phyloP scores from a whole-genome alignment of 1,284 basidiomycete genomes.

The Boletus smithii region DNA sequence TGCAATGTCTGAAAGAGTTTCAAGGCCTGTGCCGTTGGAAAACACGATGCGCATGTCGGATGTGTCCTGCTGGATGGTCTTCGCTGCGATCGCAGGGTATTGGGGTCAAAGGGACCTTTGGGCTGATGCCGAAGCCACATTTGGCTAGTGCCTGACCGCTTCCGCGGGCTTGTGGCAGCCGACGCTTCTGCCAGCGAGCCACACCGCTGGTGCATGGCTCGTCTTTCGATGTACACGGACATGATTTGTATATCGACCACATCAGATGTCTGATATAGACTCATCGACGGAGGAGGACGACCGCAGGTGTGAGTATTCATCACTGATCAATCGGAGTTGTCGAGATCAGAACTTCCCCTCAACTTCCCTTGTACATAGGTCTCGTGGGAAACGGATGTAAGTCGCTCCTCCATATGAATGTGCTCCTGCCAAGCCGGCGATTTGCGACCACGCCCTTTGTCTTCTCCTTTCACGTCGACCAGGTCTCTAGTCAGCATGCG shows the following conservation, averaged over 20 bases:
- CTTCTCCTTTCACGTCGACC: no score
- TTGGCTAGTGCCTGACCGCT: slow-evolving; percentile 32
- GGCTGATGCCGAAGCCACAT: slow-evolving; percentile 63
- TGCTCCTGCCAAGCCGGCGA: slow-evolving; percentile 7
- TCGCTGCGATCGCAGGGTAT: slow-evolving; percentile 66
- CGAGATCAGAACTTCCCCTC: not conserved
- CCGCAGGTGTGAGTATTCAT: slow-evolving; percentile 8
- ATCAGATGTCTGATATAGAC: not conserved
- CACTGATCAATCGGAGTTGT: not conserved
- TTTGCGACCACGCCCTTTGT: slow-evolving; percentile 5
- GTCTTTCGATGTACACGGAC: slow-evolving; percentile 11
- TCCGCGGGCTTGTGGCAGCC: not conserved
- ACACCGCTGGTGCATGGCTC: not conserved
- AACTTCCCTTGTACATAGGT: slow-evolving; percentile 1
- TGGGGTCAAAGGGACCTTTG: slow-evolving; percentile 90
- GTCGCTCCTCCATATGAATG: slow-evolving; percentile 2
- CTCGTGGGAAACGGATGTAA: slow-evolving; percentile 24
- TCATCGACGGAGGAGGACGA: not conserved
- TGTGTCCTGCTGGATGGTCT: slow-evolving; percentile 80
- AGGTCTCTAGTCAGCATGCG: no score
- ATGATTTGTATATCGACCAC: slow-evolving; percentile 1
- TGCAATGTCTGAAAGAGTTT: slow-evolving; percentile 3
- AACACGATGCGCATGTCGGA: slow-evolving; percentile 39
- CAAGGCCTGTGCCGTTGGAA: slow-evolving; percentile 4
- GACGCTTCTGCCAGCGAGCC: not conserved